A percentile compares a stretch with the other conserved stretches of the same genome.
Conservation (phyloP, 768 basidiomycete species). For the Candolleomyces eurysporus region DNA sequence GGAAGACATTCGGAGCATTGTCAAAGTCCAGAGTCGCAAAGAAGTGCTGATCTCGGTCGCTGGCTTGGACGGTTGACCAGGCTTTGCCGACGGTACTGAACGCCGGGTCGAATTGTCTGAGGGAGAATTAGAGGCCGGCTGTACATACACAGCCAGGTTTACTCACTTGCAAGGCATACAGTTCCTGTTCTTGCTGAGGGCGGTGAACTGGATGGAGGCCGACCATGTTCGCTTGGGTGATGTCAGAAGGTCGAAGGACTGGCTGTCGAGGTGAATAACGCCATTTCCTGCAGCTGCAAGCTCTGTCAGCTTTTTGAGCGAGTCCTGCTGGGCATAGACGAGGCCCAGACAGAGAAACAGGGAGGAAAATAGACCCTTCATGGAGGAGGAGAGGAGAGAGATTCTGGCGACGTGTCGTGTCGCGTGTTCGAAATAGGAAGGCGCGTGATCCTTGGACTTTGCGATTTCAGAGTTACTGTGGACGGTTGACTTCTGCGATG, state of each 20-base stretch:
- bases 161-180: constrained; percentile 93
- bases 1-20: constrained; percentile 71
- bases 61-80: constrained; percentile 65
- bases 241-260: constrained; percentile 75
- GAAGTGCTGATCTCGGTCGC: constrained; percentile 79
- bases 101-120: constrained; percentile 84
- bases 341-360: constrained; percentile 30
- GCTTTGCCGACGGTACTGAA: constrained; percentile 80
- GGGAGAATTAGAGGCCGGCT: constrained; percentile 5
- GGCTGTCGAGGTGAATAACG: constrained; percentile 75
- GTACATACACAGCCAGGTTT: background rate
- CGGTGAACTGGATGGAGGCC: constrained; percentile 85
- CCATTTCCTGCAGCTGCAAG: constrained; percentile 76
- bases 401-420: constrained; percentile 30
- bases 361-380: constrained; percentile 26
- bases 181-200: constrained; percentile 73
- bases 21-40: constrained; percentile 92
- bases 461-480: background rate
- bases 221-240: constrained; percentile 81
- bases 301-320: constrained; percentile 59
- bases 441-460: constrained; percentile 15
- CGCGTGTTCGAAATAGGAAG: constrained; percentile 6
- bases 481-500: constrained; percentile 26
- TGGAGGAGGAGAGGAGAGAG: constrained; percentile 15
- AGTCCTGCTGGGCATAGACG: constrained; percentile 23